Base-by-base conservation (phyloP, 148 eudicot species). In the Rhododendron griersonianum region DNA sequence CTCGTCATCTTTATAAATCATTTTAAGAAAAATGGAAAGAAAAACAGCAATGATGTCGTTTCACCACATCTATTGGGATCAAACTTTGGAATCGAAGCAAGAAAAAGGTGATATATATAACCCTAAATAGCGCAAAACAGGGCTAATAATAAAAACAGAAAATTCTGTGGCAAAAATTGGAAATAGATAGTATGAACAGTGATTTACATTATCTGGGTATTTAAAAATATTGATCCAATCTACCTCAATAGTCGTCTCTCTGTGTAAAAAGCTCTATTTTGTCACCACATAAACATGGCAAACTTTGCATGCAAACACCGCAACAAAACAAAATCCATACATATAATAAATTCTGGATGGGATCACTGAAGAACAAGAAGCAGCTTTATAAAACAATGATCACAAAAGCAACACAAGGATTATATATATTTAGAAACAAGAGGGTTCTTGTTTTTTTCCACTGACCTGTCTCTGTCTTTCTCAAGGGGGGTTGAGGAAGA, bases 391-490 rank as follows among this genome's bases (percentile, higher is more conserved):
- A 30, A 28, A 71, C 37, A 71, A 71, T 71, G 19, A 33, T 71
- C 18, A 30, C 9, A 41, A 71, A 71, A 71, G 39, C 19, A 30
- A 71, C 76, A 4, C 39, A 71, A 33, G 76, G 18, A 30, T 30
- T 30, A 11, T 13, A 30, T 30, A 71, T 30, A 71, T 14, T 30
- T 67, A 25, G 33, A 11, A 13, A 30, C 37, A 33, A 30, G 19
- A 15, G 1, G 14, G 13, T 23, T n/a, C 9, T 25, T 18, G 0
- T 4, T 55, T 67, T 67, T 67, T 30, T 11, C 11, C 6, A 71
- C 76, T 71, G 76, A 71, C 76, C 76, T 71, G 76, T 71, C 76
- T 25, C 33, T 71, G 76, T 71, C 76, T 28, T 30, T 71, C 76
- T 71, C 21, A 71, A 71, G 18, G 39, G 35, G 21, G 39, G 41